Base-by-base conservation (phyloP, 148 eudicot genomes). In the Arctostaphylos glauca region DNA sequence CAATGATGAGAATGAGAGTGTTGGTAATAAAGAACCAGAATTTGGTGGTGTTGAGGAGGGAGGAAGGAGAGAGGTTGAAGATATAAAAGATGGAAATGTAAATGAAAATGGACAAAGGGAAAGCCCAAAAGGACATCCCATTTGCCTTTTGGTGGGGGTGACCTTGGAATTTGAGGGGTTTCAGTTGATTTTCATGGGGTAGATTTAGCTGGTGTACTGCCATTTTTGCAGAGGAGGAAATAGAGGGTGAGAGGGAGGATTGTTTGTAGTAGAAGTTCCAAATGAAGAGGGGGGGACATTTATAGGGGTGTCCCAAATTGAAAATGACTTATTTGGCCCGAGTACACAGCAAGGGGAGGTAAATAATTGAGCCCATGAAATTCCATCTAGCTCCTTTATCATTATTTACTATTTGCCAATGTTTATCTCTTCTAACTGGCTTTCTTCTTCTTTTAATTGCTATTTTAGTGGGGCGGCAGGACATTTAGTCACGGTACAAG, bases 1-100 rank as follows among this genome's bases (percentile, higher is more conserved):
- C 89, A 16, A 88, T 86, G 86, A 89, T 87, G 84, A 89, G 90
- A 66, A 89, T 83, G 66, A 89, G 87, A 71, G 86, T 88, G 89
- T 86, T 88, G 76, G 87, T 80, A 31, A 88, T 62, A 55, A 86
- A 59, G 55, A 89, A 89, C 92, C 92, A 89, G 84, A 89, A 89
- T 52, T 86, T 86, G 76, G 90, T 86, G 76, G 87, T 88, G 80
- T 77, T 83, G n/a, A 89, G 19, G 70, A 84, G 79, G 50, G 81
- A 50, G 21, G 83, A 84, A 78, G 83, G 87, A 23, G 88, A 88
- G 87, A 88, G 84, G 31, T 89, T 79, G 80, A 87, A 89, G 60
- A 83, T 18, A 72, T 81, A 87, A 56, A 89, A 85, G 3, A 87
- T 70, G 46, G 88, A 87, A 76, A 84, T 77, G 76, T 80, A 87